Base-by-base conservation (phyloP, 2,329 filamentous ascomycete genomes). In the Claviceps pazoutovae region DNA sequence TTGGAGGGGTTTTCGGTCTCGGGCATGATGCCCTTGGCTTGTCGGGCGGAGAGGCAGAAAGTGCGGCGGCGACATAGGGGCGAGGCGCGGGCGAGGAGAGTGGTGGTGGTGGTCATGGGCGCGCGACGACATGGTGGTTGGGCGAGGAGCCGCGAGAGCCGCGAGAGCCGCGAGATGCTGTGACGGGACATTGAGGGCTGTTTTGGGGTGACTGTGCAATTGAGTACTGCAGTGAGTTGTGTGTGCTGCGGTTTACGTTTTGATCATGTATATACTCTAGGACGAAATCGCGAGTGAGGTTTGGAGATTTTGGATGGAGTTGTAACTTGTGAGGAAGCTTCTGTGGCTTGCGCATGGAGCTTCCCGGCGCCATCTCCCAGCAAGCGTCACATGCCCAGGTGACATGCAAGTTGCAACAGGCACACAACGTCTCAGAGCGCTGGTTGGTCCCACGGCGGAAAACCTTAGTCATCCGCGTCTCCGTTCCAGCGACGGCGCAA, bases 1-100 rank as follows among this genome's bases (percentile, higher is more conserved):
- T 74, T 71, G 42, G 69, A 62, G 9, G 80, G 79, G 53, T 81
- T 68, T 42, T 74, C 67, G 5, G 77, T 75, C 55, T 79, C 74
- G n/a, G 82, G 80, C 55, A 76, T 76, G 59, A 83, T 74, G 54
- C 78, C 78, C 60, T 75, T 70, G 59, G 56, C 50, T n/a, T 55
- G 53, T 26, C 55, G 49, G 19, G 60, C 36, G 11, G 62, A 61
- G 34, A 64, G 61, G 21, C 64, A 65, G 54, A 71, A 64, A 44
- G 55, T 11, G 34, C 30, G 55, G 39, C 59, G 61, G 38, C 59
- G 14, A 49, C 39, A 37, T 47, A 46, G 49, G 16, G 41, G 42
- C 38, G 41, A 53, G 39, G 51, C 38, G 36, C 51, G 49, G 38
- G 52, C 45, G 26, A 50, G 13, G 30, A 39, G 21, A 21, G 23